A percentile compares a stretch with the other conserved stretches of the same genome.
Conservation (phyloP, 2,329 filamentous ascomycete species). For the Nemania abortiva region DNA sequence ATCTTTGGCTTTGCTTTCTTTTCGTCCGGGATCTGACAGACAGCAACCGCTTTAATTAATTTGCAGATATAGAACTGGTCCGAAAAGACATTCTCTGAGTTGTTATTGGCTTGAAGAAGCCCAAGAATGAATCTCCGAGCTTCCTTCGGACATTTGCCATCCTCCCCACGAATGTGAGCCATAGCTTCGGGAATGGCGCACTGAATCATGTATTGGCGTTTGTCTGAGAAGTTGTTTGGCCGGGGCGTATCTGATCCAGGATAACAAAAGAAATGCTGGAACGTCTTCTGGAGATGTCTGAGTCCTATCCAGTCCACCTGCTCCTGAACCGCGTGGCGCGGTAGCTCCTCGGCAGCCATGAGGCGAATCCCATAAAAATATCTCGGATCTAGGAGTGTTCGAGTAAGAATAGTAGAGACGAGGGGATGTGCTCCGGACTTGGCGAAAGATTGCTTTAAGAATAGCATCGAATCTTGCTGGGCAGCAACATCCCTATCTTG, state of each 20-base stretch:
- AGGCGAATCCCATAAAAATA: conserved; percentile 95
- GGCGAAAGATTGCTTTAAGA: conserved; percentile 69
- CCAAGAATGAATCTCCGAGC: conserved; percentile 89
- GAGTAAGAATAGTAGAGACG: conserved; percentile 87
- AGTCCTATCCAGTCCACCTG: conserved; percentile 79
- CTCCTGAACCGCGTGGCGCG: conserved; percentile 78
- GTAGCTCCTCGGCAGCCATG: conserved; percentile 83
- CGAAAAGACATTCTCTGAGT: conserved; percentile 87
- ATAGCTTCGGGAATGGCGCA: conserved; percentile 86
- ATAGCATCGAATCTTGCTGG: conserved; percentile 81
- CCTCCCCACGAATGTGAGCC: conserved; percentile 78
- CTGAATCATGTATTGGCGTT: conserved; percentile 86
- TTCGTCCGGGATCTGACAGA: conserved; percentile 66
- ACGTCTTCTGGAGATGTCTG: conserved; percentile 86
- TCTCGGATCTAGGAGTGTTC: conserved; percentile 89
- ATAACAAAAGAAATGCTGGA: conserved; percentile 89
- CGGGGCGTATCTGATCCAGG: conserved; percentile 81
- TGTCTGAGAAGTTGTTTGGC: conserved; percentile 92
- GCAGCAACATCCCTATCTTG: conserved; percentile 97
- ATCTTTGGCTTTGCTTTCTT: conserved; percentile 56
- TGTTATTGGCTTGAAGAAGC: conserved; percentile 93
- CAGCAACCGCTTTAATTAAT: conserved; percentile 74
- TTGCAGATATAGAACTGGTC: conserved; percentile 90
- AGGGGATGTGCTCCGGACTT: conserved; percentile 74
- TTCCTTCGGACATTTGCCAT: conserved; percentile 80